Evolutionary conservation across 1,284 basidiomycete species (phyloP).

Genomic region (Acaromyces ingoldii): DNA sequence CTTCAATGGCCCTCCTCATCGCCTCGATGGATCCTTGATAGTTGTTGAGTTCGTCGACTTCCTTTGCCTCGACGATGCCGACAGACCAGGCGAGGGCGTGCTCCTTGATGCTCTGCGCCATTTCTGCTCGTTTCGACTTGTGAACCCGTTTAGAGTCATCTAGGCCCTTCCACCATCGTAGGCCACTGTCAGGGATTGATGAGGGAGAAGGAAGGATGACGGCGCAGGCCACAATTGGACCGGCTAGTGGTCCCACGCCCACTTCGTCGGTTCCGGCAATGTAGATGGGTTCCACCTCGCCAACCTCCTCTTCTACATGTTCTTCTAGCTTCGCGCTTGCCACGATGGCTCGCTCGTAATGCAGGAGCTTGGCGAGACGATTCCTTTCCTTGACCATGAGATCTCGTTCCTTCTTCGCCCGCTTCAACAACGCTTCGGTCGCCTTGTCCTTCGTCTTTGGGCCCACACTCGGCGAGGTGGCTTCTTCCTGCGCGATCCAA

Average conservation of each 20-base stretch:
- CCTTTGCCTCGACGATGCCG: neutral
- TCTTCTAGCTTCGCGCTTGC: neutral
- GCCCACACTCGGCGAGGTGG: neutral
- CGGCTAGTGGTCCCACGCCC: constrained; percentile 5
- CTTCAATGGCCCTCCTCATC: neutral
- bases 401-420: neutral
- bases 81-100: neutral
- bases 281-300: neutral
- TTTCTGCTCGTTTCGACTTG: neutral
- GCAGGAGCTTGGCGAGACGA: neutral
- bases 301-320: neutral
- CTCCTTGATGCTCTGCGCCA: neutral
- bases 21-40: constrained; percentile 2
- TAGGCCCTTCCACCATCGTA: neutral
- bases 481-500: too few relatives aligned
- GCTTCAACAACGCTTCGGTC: neutral
- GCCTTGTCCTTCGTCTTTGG: neutral
- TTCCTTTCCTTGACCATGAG: neutral
- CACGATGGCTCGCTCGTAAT: neutral
- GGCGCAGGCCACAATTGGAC: neutral
- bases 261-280: constrained; percentile 5
- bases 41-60: neutral
- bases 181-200: too few relatives aligned
- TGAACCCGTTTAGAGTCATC: constrained; percentile 1
- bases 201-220: too few relatives aligned